Base-by-base conservation (phyloP, 1,284 basidiomycete species). In the Tylopilus sp. region DNA sequence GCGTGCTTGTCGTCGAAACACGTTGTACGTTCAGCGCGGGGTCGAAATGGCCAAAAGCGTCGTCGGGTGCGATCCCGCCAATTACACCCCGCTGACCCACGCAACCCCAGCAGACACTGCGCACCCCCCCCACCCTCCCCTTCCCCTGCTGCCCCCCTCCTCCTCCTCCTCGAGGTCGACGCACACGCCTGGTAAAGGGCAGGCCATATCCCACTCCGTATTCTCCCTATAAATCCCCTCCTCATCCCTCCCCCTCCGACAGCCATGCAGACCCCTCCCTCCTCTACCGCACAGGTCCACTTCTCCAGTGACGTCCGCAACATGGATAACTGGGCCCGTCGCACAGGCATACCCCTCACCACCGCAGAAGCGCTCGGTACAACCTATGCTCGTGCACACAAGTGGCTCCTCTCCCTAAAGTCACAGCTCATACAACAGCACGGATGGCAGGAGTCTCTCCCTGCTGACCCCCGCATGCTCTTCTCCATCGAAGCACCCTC, bases 321-420 rank as follows among this genome's bases (percentile, higher is more conserved):
- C 61, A 87, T 90, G 82, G 84, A 89, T 69, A 81, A 77, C 52
- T 90, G 87, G 87, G 84, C 88, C 0, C 74, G 70, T 47, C 79
- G 86, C 49, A 88, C 87, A 0, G 75, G 79, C 61, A 87, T 90
- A 45, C 86, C 86, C 31, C 74, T 90, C 53, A 87, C 86, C 51
- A 88, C 82, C 46, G 87, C 86, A 44, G 87, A 89, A 55, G 85
- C 85, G 30, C 71, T 90, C 42, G 86, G 86, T 25, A 79, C 81
- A 12, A 85, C 82, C 44, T 90, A 90, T 66, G 84, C 86, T 44
- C 80, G 84, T 37, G 84, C 87, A 21, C 86, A 87, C 58, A 80
- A 81, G 49, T 86, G 84, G 84, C 69, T 90, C 34, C 71, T 80
- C 47, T 66, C 72, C 33, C 75, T 89, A 54, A 81, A 80, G 59